Percentiles rank a stretch among this genome's conserved stretches.
phyloP scores from a whole-genome alignment of 495 filamentous ascomycete genomes.

The Acidomyces sp. region DNA sequence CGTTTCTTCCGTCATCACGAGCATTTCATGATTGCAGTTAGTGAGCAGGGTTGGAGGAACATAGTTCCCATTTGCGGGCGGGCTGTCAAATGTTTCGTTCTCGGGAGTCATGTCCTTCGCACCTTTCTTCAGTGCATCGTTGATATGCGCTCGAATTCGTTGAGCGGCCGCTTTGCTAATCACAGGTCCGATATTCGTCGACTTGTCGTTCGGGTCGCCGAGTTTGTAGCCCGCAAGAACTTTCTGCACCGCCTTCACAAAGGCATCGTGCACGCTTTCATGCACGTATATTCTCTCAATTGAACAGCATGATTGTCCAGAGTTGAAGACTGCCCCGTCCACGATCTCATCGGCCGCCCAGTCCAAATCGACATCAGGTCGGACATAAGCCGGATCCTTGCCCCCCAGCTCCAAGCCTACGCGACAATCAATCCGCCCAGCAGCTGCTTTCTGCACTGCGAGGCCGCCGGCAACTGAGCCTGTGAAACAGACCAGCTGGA shows the following conservation, averaged over 20 bases:
- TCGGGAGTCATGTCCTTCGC: constrained; percentile 72
- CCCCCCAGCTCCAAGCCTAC: constrained; percentile 84
- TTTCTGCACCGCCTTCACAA: constrained; percentile 62
- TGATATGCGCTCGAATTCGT: constrained; percentile 66
- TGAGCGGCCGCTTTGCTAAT: constrained; percentile 62
- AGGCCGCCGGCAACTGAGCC: constrained; percentile 83
- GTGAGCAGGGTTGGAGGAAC: constrained; percentile 72
- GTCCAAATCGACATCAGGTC: constrained; percentile 69
- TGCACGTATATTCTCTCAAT: constrained; percentile 89
- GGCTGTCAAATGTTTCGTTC: constrained; percentile 57
- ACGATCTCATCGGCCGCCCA: constrained; percentile 91
- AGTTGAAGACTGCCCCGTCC: constrained; percentile 91
- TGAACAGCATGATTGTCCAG: constrained; percentile 90
- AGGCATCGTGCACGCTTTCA: constrained; percentile 65
- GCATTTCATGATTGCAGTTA: constrained; percentile 73
- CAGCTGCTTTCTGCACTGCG: constrained; percentile 68
- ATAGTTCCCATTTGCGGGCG: constrained; percentile 65
- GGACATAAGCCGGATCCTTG: constrained; percentile 84
- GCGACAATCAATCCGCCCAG: constrained; percentile 57
- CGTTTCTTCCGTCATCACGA: constrained; percentile 87
- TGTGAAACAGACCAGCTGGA: constrained; percentile 75
- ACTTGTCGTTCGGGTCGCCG: constrained; percentile 67
- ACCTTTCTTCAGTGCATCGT: constrained; percentile 73
- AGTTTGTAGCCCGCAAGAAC: constrained; percentile 81
- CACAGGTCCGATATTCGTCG: constrained; percentile 78